These are phyloP conservation scores for Penicillium sp. DNA, from an alignment of 2,329 filamentous ascomycete genomes.

Conservation along the genomic window DNA sequence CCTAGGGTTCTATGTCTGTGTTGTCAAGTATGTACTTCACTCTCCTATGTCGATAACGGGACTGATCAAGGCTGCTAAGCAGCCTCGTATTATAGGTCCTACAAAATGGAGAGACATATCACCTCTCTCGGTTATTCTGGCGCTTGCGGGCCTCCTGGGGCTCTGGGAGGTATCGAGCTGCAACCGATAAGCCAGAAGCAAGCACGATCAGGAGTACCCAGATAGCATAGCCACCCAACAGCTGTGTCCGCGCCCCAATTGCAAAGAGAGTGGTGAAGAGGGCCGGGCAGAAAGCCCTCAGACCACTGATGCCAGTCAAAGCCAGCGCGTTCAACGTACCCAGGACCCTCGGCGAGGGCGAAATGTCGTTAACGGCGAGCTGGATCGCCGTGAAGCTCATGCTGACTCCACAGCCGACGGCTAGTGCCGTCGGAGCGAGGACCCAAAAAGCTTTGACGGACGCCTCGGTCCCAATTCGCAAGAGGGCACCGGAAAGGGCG, in stretches of 20 bases:
- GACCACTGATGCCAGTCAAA: conserved; percentile 57
- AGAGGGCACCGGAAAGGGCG: conserved; percentile 55
- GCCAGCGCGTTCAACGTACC: conserved; percentile 68
- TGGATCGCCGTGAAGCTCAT: conserved; percentile 70
- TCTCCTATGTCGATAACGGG: too few relatives aligned
- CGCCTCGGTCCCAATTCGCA: conserved; percentile 40
- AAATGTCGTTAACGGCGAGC: conserved; percentile 69
- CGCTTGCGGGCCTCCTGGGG: background rate
- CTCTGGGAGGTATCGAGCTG: conserved; percentile 18
- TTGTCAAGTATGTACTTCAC: too few relatives aligned
- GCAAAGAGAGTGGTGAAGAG: conserved; percentile 65
- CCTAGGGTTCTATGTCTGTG: too few relatives aligned
- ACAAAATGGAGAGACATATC: background rate
- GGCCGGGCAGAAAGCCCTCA: conserved; percentile 64
- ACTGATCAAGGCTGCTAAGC: too few relatives aligned
- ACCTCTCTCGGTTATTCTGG: background rate
- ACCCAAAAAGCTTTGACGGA: conserved; percentile 55
- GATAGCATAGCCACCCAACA: conserved; percentile 60
- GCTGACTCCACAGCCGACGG: conserved; percentile 58
- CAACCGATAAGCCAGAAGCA: conserved; percentile 33
- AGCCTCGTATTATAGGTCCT: too few relatives aligned
- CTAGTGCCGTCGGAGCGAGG: conserved; percentile 42
- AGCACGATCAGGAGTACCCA: conserved; percentile 46
- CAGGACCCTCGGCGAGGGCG: conserved; percentile 60
- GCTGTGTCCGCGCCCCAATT: conserved; percentile 57